Base-by-base conservation (phyloP, 495 filamentous ascomycete species). In the Neurospora intermedia region DNA sequence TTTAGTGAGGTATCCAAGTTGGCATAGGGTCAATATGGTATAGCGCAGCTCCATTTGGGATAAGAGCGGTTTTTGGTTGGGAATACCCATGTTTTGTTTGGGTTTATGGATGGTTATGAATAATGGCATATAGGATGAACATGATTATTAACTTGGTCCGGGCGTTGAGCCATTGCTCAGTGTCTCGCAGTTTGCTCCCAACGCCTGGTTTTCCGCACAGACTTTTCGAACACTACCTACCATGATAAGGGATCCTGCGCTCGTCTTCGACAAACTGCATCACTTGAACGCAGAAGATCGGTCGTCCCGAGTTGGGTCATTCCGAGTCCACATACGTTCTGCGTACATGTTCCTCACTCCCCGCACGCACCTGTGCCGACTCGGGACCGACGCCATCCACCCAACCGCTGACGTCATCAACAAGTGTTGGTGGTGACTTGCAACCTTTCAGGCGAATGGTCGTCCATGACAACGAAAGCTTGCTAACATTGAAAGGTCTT, bases 1-100 rank as follows among this genome's bases (percentile, higher is more conserved):
- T 77, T 75, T 69, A 73, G 79, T 59, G 73, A 76, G 35, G 80
- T 80, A 69, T 75, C 81, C 11, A 15, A 59, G 20, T 59, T 27
- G 23, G 20, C 23, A 59, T 59, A 15, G 27, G 11, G 48, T 54
- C 48, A 54, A 3, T 20, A 71, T 82, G 66, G 74, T 45, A 43
- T 13, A n/a, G 70, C 70, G 27, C 6, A 11, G 41, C 10, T 62
- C 35, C 42, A 59, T 71, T 48, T 20, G 35, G 69, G 43, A 43
- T 2, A 41, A 70, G 27, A 69, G 41, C 66, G 42, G 27, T 54
- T 72, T 46, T 46, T 76, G 39, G 6, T 70, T 76, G 42, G 13
- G 66, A 7, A 8, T 31, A 31, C 42, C 8, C 11, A 13, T 35
- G n/a, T n/a, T 73, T 40, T 31, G 27, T 31, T 62, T 38, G 62